Conservation (phyloP, 768 basidiomycete genomes). For the Hypholoma sublateritium region DNA sequence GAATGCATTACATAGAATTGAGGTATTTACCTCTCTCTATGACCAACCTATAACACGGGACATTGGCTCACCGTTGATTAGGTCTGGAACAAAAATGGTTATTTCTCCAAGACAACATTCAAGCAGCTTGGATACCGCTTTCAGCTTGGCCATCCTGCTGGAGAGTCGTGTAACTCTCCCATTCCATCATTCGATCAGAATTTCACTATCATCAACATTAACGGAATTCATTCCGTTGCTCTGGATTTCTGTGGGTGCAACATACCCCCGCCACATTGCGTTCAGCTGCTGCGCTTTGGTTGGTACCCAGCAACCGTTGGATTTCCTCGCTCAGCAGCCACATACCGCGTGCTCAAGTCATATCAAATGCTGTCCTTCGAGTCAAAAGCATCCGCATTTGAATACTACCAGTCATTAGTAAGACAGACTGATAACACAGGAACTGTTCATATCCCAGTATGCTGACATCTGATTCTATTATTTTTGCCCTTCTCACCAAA, state of each 20-base stretch:
- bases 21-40: not conserved
- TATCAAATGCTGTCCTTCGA: not conserved
- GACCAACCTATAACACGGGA: too few species aligned
- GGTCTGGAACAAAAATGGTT: not conserved
- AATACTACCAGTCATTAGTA: not conserved
- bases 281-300: conserved; percentile 6
- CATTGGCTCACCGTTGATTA: too few species aligned
- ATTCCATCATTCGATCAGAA: not conserved
- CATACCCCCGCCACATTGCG: not conserved
- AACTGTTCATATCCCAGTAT: not conserved
- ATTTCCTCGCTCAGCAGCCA: conserved; percentile 2
- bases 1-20: not conserved
- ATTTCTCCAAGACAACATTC: not conserved
- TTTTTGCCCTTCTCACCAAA: not conserved
- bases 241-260: conserved; percentile 1
- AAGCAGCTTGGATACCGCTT: not conserved
- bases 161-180: not conserved
- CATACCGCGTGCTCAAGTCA: not conserved
- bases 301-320: conserved; percentile 5
- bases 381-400: not conserved
- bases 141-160: not conserved
- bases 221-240: not conserved
- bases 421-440: not conserved
- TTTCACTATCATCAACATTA: conserved; percentile 2
- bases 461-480: not conserved